phyloP scores from a whole-genome alignment of 2,329 filamentous ascomycete species.

The Bipolaris victoriae region DNA sequence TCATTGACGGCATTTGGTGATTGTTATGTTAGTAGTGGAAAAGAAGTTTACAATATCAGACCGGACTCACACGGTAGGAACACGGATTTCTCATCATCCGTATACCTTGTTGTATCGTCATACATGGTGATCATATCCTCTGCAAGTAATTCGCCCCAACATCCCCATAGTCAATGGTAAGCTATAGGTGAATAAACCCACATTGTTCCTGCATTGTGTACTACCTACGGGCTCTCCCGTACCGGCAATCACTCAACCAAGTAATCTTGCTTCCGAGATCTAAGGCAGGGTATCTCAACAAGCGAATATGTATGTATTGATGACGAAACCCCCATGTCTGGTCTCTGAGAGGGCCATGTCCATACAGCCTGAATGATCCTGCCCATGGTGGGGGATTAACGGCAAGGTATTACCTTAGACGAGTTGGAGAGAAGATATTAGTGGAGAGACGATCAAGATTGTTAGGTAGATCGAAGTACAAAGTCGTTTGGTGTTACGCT shows the following conservation, averaged over 20 bases:
- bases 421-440: neutral
- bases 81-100: neutral
- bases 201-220: neutral
- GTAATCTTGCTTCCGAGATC: neutral
- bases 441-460: neutral
- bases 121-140: neutral
- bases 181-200: neutral
- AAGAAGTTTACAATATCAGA: neutral
- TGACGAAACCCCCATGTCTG: neutral
- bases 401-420: too few species aligned
- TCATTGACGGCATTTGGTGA: neutral
- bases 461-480: neutral
- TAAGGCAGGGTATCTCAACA: neutral
- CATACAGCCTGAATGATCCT: neutral
- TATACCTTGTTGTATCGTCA: neutral
- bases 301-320: neutral
- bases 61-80: neutral
- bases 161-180: neutral
- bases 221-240: neutral
- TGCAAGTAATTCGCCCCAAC: neutral
- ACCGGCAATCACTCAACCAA: neutral
- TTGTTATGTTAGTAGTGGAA: too few species aligned
- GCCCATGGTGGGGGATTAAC: neutral
- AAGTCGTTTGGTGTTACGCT: neutral
- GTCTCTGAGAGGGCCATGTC: neutral